A percentile compares a stretch with the other conserved stretches of the same genome.
phyloP scores from a whole-genome alignment of 108 stramenopile species.

The Nitzschia sp. region DNA sequence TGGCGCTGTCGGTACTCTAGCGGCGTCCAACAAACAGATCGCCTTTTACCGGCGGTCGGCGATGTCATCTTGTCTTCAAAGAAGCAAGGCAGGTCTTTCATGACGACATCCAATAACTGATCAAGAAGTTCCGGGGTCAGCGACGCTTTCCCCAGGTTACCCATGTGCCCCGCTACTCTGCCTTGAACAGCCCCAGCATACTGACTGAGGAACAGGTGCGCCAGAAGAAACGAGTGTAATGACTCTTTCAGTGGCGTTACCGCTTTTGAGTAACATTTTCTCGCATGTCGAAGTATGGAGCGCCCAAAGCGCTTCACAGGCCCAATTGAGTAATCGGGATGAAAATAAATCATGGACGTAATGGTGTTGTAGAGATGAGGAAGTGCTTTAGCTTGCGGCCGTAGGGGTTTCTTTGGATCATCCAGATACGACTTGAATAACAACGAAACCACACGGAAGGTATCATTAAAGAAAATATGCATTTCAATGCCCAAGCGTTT shows the following conservation, averaged over 20 bases:
- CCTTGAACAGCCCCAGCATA: slow-evolving; percentile 48
- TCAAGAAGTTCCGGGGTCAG: slow-evolving; percentile 29
- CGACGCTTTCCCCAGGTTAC: slow-evolving; percentile 58
- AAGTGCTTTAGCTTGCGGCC: slow-evolving; percentile 9
- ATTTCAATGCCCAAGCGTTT: slow-evolving; percentile 52
- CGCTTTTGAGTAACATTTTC: slow-evolving; percentile 42
- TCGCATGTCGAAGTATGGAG: slow-evolving; percentile 48
- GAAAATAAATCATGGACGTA: slow-evolving; percentile 23
- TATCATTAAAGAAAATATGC: slow-evolving; percentile 52
- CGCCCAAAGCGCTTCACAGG: slow-evolving; percentile 31
- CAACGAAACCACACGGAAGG: slow-evolving; percentile 46
- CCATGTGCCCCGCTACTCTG: slow-evolving; percentile 48
- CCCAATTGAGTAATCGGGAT: slow-evolving; percentile 38
- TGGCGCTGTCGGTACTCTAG: slow-evolving; percentile 54
- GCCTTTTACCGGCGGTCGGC: neutral
- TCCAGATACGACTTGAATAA: slow-evolving; percentile 51
- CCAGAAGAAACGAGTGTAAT: slow-evolving; percentile 55
- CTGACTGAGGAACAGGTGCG: slow-evolving; percentile 55
- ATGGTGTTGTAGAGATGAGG: slow-evolving; percentile 36
- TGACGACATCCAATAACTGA: slow-evolving; percentile 37
- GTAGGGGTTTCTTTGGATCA: slow-evolving; percentile 20
- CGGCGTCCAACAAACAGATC: slow-evolving; percentile 21
- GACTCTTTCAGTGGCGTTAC: slow-evolving; percentile 42
- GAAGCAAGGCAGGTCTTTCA: slow-evolving; percentile 23
- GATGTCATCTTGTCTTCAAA: slow-evolving; percentile 11